Evolutionary conservation across 1,284 basidiomycete genomes (phyloP), one percentile per base, ranked within the genome.

Genomic region (Puccinia brachypodii): DNA sequence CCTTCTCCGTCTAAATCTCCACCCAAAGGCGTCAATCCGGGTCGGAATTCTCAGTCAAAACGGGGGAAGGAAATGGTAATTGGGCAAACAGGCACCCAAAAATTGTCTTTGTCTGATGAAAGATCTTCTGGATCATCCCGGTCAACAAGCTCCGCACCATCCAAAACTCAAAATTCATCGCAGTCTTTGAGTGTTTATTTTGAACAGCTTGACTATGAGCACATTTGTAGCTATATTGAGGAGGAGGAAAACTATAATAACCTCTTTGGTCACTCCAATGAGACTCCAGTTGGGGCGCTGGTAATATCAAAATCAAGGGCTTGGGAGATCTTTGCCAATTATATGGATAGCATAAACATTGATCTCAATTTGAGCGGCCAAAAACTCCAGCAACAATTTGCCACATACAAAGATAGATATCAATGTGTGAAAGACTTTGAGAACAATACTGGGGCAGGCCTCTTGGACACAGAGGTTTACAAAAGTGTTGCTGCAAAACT

Each of bases 381-480:
- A 2, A 22, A 33, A 11, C 58, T 60, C 19, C n/a, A 16, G 3
- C 74, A 76, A 47, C 4, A 8, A 3, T 64, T 76, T n/a, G 58
- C 14, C 2, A 42, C 56, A 19, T 76, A 64, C 58, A 76, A 76
- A 47, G 16, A n/a, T 9, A 76, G 64, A 16, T 76, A 28, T 38
- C 13, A 19, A 22, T 25, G 40, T 25, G 74, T 16, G 16, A n/a
- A 42, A n/a, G 40, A 42, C 25, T 64, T 56, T 7, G 38, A 56
- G 13, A 62, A 42, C 56, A 47, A 64, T 28, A 64, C 56, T n/a
- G 58, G 56, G 22, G 58, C 56, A 7, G 74, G 58, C 1, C 7
- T 76, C 16, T 28, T 44, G 3, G 74, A 76, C 25, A 25, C n/a
- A 22, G 58, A 76, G 33, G 56, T 22, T 7, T 40, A 36, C 19